Base-by-base conservation (phyloP, 495 filamentous ascomycete genomes). In the Ramalina intermedia region DNA sequence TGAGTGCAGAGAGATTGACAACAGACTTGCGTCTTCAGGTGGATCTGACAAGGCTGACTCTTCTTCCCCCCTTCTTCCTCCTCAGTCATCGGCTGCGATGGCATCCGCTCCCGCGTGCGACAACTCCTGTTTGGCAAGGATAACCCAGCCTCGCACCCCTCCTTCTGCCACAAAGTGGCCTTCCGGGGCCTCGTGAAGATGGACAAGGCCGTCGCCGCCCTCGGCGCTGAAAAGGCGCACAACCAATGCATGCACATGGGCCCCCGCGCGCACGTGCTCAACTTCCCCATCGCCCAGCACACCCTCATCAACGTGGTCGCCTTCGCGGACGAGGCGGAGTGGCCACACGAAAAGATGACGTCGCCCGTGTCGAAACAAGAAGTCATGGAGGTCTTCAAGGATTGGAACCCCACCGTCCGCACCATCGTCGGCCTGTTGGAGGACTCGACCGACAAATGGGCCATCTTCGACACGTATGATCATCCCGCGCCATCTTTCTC, bases 61-160 rank as follows among this genome's bases (percentile, higher is more conserved):
- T 3, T 24, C 23, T 4, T 23, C n/a, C 23, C 23, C 23, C 4
- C 23, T 23, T 23, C 23, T 3, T 20, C 23, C 23, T 24, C 23
- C 23, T 24, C 23, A 24, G 70, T 78, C 2, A 65, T 81, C 38
- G 76, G 75, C 8, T 77, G 74, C 52, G 77, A 81, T 49, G 77
- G 77, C 0, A 72, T 81, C 41, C 76, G 72, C 41, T 79, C 75
- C 0, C 62, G 62, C 44, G 67, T 73, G 3, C 63, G 75, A 6
- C 55, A 69, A 33, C 41, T 71, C 23, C 37, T 80, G 2, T 52
- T 75, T 0, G 69, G 67, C 2, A 50, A 53, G n/a, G 57, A 54
- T 11, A 62, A 66, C 50, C 67, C 65, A 1, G 1, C 23, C 55
- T 62, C 0, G 67, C 72, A 0, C 57, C 62, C 11, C 78, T 74